A percentile compares a stretch with the other conserved stretches of the same genome.
phyloP scores from a whole-genome alignment of 495 filamentous ascomycete species.

The Paragyromitra xinjiangensis region DNA sequence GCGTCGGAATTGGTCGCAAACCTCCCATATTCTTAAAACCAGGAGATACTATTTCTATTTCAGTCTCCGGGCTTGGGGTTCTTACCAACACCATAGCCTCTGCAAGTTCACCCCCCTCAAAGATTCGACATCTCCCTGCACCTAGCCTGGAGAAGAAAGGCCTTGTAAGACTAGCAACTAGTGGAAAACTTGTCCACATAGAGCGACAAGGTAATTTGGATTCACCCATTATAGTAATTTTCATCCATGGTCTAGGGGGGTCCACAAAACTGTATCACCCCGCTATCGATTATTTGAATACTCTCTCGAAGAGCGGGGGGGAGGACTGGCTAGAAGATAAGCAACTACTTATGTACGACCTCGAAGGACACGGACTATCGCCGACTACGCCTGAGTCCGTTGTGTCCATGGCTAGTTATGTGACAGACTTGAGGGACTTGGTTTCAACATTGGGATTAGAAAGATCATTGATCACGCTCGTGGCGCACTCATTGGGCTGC shows the following conservation, averaged over 20 bases:
- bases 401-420: conserved; percentile 61
- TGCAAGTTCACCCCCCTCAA: conserved; percentile 49
- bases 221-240: conserved; percentile 58
- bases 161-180: conserved; percentile 59
- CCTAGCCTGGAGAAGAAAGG: conserved; percentile 43
- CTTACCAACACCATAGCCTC: conserved; percentile 62
- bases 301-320: conserved; percentile 27
- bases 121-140: conserved; percentile 42
- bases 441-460: conserved; percentile 53
- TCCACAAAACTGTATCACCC: conserved; percentile 62
- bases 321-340: conserved; percentile 29
- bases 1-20: conserved; percentile 64
- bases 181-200: conserved; percentile 61
- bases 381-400: conserved; percentile 61
- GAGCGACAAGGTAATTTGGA: conserved; percentile 54
- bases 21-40: conserved; percentile 63
- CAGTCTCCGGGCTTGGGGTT: conserved; percentile 62
- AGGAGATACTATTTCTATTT: conserved; percentile 61
- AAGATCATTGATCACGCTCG: conserved; percentile 54
- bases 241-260: conserved; percentile 65
- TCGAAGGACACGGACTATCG: conserved; percentile 67
- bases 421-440: conserved; percentile 61
- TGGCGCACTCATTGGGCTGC: conserved; percentile 64
- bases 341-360: conserved; percentile 61
- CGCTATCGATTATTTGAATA: conserved; percentile 51